These are phyloP conservation scores for Neurospora discreta DNA, from an alignment of 495 filamentous ascomycete genomes.

Conservation along the genomic window DNA sequence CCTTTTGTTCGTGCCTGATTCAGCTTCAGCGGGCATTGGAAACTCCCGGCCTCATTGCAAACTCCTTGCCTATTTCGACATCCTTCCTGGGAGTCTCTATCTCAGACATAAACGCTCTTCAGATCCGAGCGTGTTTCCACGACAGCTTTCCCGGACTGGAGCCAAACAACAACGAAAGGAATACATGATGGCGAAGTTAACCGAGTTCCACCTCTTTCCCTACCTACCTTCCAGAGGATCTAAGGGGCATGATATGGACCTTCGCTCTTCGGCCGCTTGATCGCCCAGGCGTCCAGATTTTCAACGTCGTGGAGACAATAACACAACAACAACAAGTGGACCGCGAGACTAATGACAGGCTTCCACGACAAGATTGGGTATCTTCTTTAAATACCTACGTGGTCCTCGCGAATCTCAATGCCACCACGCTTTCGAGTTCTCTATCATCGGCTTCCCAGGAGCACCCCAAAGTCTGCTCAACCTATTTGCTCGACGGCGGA, in stretches of 20 bases:
- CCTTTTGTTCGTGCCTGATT: neutral
- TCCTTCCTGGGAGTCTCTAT: neutral
- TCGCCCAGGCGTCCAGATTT: neutral
- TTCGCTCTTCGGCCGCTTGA: neutral
- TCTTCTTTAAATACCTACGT: neutral
- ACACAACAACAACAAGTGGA: neutral
- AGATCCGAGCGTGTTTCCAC: neutral
- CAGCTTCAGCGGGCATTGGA: neutral
- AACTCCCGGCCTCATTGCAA: neutral
- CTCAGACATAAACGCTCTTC: neutral
- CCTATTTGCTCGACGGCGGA: neutral
- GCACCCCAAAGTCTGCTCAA: neutral
- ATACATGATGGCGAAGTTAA: neutral
- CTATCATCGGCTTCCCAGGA: neutral
- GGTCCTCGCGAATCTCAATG: neutral
- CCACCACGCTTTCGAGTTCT: neutral
- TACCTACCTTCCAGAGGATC: neutral
- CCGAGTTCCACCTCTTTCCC: neutral
- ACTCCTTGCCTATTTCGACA: neutral
- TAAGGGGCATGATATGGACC: neutral
- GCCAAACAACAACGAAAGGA: neutral
- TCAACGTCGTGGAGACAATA: neutral
- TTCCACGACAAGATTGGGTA: neutral
- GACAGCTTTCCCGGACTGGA: neutral
- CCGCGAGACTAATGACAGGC: neutral